Evolutionary conservation across 768 basidiomycete species (phyloP).

Genomic region (Collybiopsis luxurians): DNA sequence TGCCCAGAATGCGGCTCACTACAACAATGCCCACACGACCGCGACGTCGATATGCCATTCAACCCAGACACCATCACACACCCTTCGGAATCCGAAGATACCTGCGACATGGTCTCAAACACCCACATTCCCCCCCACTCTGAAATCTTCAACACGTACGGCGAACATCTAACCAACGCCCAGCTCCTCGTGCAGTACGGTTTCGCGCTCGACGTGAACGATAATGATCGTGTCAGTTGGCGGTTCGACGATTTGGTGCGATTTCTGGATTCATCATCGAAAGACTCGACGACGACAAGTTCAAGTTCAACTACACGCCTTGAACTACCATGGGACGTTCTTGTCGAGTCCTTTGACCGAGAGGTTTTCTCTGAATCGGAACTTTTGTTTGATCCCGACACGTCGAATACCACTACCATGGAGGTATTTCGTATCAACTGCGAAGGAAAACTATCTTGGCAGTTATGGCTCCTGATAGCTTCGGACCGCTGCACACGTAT

Average conservation of each 20-base stretch:
- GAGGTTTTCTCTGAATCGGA: neutral
- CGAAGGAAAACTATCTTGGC: constrained; percentile 6
- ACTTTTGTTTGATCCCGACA: neutral
- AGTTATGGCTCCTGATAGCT: constrained; percentile 2
- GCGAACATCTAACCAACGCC: constrained; percentile 62
- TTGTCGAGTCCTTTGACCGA: neutral
- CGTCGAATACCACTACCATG: neutral
- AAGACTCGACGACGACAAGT: neutral
- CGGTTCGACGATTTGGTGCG: constrained; percentile 28
- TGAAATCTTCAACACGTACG: constrained; percentile 80
- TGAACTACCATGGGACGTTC: neutral
- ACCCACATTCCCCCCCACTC: constrained; percentile 42
- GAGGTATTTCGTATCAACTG: constrained; percentile 1
- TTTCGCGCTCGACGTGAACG: constrained; percentile 72
- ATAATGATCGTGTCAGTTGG: constrained; percentile 56
- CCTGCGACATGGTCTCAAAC: constrained; percentile 70
- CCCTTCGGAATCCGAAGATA: constrained; percentile 24
- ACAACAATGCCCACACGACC: constrained; percentile 61
- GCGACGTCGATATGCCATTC: constrained; percentile 24
- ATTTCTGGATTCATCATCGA: neutral
- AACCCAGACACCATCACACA: neutral
- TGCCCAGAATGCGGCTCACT: constrained; percentile 72
- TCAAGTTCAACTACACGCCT: neutral
- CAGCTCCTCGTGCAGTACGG: constrained; percentile 69
- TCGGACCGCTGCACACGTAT: neutral